Percentiles rank a stretch among this genome's conserved stretches.
Conservation (phyloP, 257 asterid species). For the Ehretia macrophylla region DNA sequence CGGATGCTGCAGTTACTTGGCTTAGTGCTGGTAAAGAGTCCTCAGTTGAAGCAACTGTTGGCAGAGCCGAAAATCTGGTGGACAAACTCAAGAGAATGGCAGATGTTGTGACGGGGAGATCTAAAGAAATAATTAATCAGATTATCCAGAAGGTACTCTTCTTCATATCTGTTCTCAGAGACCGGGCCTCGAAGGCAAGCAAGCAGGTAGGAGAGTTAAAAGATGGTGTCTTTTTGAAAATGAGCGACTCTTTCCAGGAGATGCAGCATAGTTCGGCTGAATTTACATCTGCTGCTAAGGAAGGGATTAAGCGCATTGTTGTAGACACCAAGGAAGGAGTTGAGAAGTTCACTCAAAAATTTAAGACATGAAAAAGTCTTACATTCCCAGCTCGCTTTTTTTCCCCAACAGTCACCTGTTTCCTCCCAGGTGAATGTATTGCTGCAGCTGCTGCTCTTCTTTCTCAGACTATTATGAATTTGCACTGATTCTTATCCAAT, state of each 20-base stretch:
- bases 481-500: not conserved
- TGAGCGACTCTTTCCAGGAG: slow-evolving; percentile 48
- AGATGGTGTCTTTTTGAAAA: slow-evolving; percentile 33
- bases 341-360: slow-evolving; percentile 75
- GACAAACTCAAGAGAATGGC: slow-evolving; percentile 75
- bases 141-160: slow-evolving; percentile 52
- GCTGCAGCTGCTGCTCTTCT: not conserved
- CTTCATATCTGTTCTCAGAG: slow-evolving; percentile 45
- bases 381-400: not conserved
- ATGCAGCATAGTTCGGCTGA: slow-evolving; percentile 37
- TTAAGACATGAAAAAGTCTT: slow-evolving; percentile 57
- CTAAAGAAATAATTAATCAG: slow-evolving; percentile 54
- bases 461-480: not conserved
- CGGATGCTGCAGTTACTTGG: slow-evolving; percentile 72
- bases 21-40: slow-evolving; percentile 53
- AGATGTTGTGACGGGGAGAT: slow-evolving; percentile 49
- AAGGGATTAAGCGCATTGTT: slow-evolving; percentile 62
- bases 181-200: slow-evolving; percentile 26
- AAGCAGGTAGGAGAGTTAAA: slow-evolving; percentile 43
- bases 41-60: slow-evolving; percentile 58
- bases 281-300: slow-evolving; percentile 44
- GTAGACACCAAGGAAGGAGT: slow-evolving; percentile 91
- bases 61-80: slow-evolving; percentile 64
- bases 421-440: not conserved
- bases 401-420: not conserved